Base-by-base conservation (phyloP, 257 asterid genomes). In the Fraxinus pennsylvanica region DNA sequence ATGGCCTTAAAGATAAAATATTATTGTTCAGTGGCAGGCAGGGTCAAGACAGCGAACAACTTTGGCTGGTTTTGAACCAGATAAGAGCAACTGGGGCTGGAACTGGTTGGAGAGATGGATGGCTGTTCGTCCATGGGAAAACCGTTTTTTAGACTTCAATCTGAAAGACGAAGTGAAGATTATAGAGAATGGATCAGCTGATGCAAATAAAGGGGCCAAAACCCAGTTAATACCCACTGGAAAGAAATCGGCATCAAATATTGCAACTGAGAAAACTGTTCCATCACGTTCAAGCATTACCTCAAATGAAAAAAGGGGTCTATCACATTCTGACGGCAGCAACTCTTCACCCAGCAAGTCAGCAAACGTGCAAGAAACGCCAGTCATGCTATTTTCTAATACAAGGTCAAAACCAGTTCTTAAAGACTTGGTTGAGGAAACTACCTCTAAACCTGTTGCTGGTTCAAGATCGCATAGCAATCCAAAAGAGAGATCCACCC, bases 101-200 rank as follows among this genome's bases (percentile, higher is more conserved):
- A 95, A 93, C 80, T 95, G 99, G 99, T 84, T 93, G 85, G 99
- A 95, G 86, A 86, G 98, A 84, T 93, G 99, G 99, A 93, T 91
- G 99, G 96, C 93, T 33, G 94, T 93, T 80, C 97, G 97, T 71
- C 99, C 99, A 2, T 95, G 99, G 99, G 97, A 95, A 82, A 91
- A 90, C 38, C 90, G 91, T 30, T 61, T 89, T 72, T 57, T 89
- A 33, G 95, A 92, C 83, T 72, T 86, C 77, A 87, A 88, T 77
- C 81, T 84, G n/a, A 83, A 74, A 85, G 97, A 90, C 47, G 97
- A 89, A 68, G 81, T 86, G 77, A 82, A 82, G 86, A 76, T 83
- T 68, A 75, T 32, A 25, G 89, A 84, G 73, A 84, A 84, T 45
- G 91, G 73, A 77, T 74, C 88, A 65, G 75, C 74, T 71, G 88